Conservation (phyloP, 73 alveolate genomes). For the Paramecium caudatum region DNA sequence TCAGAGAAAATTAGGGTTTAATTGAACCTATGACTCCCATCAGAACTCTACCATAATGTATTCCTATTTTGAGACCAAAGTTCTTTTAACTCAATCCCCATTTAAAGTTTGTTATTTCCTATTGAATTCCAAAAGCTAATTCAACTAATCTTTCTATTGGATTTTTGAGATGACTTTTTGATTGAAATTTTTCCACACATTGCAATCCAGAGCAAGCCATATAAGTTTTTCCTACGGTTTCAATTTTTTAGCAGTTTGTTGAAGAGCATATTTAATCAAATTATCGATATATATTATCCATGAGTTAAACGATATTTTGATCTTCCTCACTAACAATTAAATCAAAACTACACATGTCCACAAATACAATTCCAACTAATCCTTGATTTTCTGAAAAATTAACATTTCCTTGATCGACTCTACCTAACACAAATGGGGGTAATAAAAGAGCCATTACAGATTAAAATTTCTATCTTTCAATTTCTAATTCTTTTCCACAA, state of each 20-base stretch:
- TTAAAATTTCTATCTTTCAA: conserved; percentile 8
- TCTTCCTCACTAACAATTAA: conserved; percentile 81
- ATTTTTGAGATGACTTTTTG: conserved; percentile 43
- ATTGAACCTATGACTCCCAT: conserved; percentile 98
- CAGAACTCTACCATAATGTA: conserved; percentile 96
- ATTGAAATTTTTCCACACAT: conserved; percentile 79
- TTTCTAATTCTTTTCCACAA: conserved; percentile 34
- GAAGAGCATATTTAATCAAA: conserved; percentile 85
- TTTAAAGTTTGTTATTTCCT: conserved; percentile 51
- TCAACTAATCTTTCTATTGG: conserved; percentile 68
- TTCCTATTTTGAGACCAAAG: conserved; percentile 91
- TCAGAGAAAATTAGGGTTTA: conserved; percentile 96
- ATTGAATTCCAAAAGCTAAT: conserved; percentile 48
- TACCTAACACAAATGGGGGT: conserved; percentile 65
- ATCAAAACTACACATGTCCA: conserved; percentile 86
- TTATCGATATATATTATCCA: conserved; percentile 83
- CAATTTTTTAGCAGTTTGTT: conserved; percentile 78
- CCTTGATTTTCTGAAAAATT: conserved; percentile 88
- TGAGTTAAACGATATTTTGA: conserved; percentile 79
- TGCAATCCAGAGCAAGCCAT: conserved; percentile 92
- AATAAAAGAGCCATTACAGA: conserved; percentile 52
- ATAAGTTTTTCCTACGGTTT: conserved; percentile 92
- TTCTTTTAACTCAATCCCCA: conserved; percentile 58
- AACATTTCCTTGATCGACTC: conserved; percentile 82
- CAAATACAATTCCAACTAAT: conserved; percentile 82